phyloP scores from a whole-genome alignment of 495 filamentous ascomycete species.

The Cudoniella acicularis region DNA sequence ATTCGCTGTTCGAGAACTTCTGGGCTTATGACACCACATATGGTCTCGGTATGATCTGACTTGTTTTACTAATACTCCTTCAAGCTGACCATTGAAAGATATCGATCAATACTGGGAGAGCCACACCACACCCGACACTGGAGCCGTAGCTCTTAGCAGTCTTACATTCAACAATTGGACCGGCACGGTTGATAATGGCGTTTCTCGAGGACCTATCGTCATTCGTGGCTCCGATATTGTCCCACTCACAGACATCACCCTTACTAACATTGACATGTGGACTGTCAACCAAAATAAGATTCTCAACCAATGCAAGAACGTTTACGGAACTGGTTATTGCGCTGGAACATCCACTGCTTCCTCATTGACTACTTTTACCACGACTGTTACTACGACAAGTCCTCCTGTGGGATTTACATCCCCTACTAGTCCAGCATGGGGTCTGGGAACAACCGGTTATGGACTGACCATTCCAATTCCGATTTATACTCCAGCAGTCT shows the following conservation, averaged over 20 bases:
- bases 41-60: constrained; percentile 37
- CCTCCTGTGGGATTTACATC: constrained; percentile 10
- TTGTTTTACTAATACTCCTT: constrained; percentile 45
- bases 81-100: constrained; percentile 21
- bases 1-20: constrained; percentile 52
- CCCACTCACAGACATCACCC: constrained; percentile 47
- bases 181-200: constrained; percentile 48
- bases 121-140: constrained; percentile 32
- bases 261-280: constrained; percentile 55
- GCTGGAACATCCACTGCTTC: constrained; percentile 2
- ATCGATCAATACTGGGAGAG: constrained; percentile 53
- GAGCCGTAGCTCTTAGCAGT: constrained; percentile 47
- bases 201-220: constrained; percentile 44
- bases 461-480: constrained; percentile 20
- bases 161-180: constrained; percentile 53
- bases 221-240: constrained; percentile 41
- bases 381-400: constrained; percentile 12
- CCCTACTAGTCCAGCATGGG: constrained; percentile 20
- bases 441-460: constrained; percentile 16
- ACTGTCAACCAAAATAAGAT: constrained; percentile 45
- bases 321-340: constrained; percentile 48
- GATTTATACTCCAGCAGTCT: constrained; percentile 19
- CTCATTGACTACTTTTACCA: constrained; percentile 6
- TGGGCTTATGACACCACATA: constrained; percentile 40
- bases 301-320: constrained; percentile 44